These are phyloP conservation scores for Conidiobolus incongruus DNA, from an alignment of 371 early-diverging fungal species.

Conservation along the genomic window DNA sequence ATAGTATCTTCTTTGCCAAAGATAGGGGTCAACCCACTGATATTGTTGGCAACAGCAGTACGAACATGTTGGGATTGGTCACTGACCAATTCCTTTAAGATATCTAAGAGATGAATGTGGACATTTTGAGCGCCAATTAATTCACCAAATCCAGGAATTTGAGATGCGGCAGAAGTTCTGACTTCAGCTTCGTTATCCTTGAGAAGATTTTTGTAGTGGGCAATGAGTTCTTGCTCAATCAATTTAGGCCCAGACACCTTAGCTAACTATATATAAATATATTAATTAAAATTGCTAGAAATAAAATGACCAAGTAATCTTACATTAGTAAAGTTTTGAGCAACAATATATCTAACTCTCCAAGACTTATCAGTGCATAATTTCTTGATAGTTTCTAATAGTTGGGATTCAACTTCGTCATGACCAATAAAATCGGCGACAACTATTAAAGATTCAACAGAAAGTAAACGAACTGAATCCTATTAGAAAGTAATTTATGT, in stretches of 20 bases:
- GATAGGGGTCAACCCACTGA: slow-evolving; percentile 83
- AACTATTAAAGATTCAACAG: slow-evolving; percentile 78
- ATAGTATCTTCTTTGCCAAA: slow-evolving; percentile 88
- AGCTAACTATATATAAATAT: slow-evolving; percentile 23
- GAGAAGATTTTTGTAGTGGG: slow-evolving; percentile 51
- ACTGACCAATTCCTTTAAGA: slow-evolving; percentile 69
- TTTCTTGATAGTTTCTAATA: slow-evolving; percentile 43
- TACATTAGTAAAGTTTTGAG: slow-evolving; percentile 85
- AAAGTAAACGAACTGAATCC: slow-evolving; percentile 91
- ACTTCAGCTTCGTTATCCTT: slow-evolving; percentile 95
- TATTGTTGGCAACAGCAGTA: slow-evolving; percentile 83
- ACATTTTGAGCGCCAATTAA: slow-evolving; percentile 57
- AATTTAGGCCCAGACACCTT: slow-evolving; percentile 59
- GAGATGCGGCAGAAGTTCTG: slow-evolving; percentile 73
- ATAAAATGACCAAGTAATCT: not conserved
- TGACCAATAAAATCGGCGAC: slow-evolving; percentile 56
- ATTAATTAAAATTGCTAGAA: not conserved
- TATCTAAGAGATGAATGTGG: slow-evolving; percentile 60
- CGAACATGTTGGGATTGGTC: slow-evolving; percentile 93
- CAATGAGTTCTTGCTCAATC: slow-evolving; percentile 45
- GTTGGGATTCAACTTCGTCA: slow-evolving; percentile 47
- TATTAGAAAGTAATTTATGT: slow-evolving; percentile 9
- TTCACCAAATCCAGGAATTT: slow-evolving; percentile 70
- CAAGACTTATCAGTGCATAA: slow-evolving; percentile 85
- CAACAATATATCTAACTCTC: slow-evolving; percentile 96